Conservation (phyloP, 257 asterid species). For the Striga asiatica region DNA sequence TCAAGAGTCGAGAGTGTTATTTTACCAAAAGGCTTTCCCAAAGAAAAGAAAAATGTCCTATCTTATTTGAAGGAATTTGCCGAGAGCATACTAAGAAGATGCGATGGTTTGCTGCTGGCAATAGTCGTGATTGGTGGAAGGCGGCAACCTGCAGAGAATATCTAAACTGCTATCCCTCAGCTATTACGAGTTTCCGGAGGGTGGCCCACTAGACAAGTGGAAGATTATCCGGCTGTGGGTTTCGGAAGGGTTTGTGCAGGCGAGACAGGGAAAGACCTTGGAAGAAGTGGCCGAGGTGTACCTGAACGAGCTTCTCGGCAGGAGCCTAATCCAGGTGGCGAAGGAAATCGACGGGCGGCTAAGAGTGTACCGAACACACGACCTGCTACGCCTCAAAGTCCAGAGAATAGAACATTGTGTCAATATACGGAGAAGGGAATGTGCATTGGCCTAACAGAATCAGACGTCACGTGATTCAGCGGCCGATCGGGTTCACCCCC, state of each 20-base stretch:
- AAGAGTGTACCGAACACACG: slow-evolving; percentile 13
- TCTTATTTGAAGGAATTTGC: background rate
- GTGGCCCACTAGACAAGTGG: no score
- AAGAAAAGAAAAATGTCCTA: background rate
- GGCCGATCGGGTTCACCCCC: background rate
- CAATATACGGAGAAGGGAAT: background rate
- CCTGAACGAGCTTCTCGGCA: slow-evolving; percentile 14
- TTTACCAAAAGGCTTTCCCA: background rate
- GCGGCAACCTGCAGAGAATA: background rate
- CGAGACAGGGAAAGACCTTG: slow-evolving; percentile 6
- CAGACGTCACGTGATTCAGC: background rate
- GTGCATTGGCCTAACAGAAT: background rate
- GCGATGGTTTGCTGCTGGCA: slow-evolving; percentile 7
- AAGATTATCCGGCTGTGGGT: no score
- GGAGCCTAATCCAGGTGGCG: slow-evolving; percentile 25
- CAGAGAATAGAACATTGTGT: background rate
- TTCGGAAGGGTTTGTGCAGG: slow-evolving; percentile 22
- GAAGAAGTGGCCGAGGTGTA: slow-evolving; percentile 20
- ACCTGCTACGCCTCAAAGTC: slow-evolving; percentile 10
- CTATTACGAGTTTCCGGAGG: slow-evolving; percentile 11
- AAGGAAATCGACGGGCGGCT: background rate
- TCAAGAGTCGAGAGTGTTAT: background rate
- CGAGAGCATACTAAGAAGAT: background rate
- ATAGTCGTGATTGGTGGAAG: slow-evolving; percentile 5
- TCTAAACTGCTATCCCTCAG: background rate